These are phyloP conservation scores for Hypoxylon intermedium DNA, from an alignment of 495 filamentous ascomycete genomes.

Conservation along the genomic window DNA sequence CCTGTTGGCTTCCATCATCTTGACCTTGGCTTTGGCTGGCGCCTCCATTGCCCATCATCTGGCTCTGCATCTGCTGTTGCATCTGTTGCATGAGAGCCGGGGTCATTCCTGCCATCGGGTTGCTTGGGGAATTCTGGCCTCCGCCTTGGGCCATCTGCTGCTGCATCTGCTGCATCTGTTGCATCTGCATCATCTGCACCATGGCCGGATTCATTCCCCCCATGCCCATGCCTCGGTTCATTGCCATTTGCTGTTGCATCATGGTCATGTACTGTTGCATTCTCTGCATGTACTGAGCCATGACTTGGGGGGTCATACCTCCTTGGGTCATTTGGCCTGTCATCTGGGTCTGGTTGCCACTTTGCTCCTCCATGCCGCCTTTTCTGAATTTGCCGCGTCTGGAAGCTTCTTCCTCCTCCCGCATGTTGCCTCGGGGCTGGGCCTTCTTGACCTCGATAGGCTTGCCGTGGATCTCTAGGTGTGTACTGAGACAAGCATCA, in stretches of 20 bases:
- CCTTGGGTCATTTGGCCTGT: conserved; percentile 55
- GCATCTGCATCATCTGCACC: conserved; percentile 69
- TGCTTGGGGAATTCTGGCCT: conserved; percentile 48
- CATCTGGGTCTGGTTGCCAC: conserved; percentile 50
- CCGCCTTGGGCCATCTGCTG: conserved; percentile 63
- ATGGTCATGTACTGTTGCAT: conserved; percentile 96
- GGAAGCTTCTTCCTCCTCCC: conserved; percentile 83
- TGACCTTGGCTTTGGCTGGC: conserved; percentile 46
- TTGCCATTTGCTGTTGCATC: conserved; percentile 87
- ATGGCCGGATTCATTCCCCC: conserved; percentile 67
- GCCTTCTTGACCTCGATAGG: conserved; percentile 98
- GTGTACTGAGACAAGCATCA: conserved; percentile 79
- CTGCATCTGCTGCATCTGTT: conserved; percentile 87
- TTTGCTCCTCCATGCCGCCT: conserved; percentile 52
- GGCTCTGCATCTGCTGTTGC: conserved; percentile 82
- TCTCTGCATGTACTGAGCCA: conserved; percentile 96
- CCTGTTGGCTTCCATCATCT: conserved; percentile 41
- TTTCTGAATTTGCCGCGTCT: conserved; percentile 67
- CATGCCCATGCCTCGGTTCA: conserved; percentile 60
- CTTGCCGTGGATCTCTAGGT: conserved; percentile 92
- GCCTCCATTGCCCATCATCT: conserved; percentile 61
- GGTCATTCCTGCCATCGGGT: conserved; percentile 57
- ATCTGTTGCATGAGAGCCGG: conserved; percentile 86
- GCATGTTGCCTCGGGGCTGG: conserved; percentile 92
- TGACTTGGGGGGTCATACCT: conserved; percentile 90